Conservation (phyloP, 306 rosid genomes). For the Dryas drummondii region DNA sequence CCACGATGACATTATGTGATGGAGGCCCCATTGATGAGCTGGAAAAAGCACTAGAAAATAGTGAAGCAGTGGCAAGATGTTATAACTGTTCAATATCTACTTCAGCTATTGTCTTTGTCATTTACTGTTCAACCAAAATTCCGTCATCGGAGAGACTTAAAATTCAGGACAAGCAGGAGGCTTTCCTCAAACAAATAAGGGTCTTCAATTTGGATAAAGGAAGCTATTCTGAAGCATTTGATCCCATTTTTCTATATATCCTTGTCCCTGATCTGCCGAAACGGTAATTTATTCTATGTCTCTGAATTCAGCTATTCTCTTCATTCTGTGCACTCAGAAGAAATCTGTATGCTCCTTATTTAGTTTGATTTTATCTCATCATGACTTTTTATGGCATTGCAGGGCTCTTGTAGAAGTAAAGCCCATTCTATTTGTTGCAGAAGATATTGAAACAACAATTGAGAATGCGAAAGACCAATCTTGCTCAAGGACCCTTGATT, state of each 20-base stretch:
- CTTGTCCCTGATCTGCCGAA: conserved; percentile 88
- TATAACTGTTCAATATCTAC: conserved; percentile 74
- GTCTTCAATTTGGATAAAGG: conserved; percentile 34
- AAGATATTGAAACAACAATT: conserved; percentile 39
- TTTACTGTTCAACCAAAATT: conserved; percentile 65
- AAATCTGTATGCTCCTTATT: not conserved
- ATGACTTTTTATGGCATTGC: conserved; percentile 29
- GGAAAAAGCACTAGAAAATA: conserved; percentile 74
- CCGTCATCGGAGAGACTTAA: conserved; percentile 43
- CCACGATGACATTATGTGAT: conserved; percentile 75
- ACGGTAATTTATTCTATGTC: conserved; percentile 43
- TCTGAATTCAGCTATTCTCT: not conserved
- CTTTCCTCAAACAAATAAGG: conserved; percentile 54
- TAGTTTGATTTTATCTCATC: not conserved
- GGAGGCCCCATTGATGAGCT: conserved; percentile 70
- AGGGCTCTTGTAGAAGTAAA: conserved; percentile 85
- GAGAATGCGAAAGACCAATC: conserved; percentile 32
- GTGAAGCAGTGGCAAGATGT: conserved; percentile 89
- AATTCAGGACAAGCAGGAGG: conserved; percentile 56
- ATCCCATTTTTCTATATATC: conserved; percentile 64
- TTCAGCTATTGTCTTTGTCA: conserved; percentile 56
- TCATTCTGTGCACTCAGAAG: conserved; percentile 3
- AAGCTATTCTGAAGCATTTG: conserved; percentile 33
- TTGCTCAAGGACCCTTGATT: conserved; percentile 28
- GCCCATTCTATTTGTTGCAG: conserved; percentile 77